These are phyloP conservation scores for Imleria badia DNA, from an alignment of 768 basidiomycete species.

Conservation along the genomic window DNA sequence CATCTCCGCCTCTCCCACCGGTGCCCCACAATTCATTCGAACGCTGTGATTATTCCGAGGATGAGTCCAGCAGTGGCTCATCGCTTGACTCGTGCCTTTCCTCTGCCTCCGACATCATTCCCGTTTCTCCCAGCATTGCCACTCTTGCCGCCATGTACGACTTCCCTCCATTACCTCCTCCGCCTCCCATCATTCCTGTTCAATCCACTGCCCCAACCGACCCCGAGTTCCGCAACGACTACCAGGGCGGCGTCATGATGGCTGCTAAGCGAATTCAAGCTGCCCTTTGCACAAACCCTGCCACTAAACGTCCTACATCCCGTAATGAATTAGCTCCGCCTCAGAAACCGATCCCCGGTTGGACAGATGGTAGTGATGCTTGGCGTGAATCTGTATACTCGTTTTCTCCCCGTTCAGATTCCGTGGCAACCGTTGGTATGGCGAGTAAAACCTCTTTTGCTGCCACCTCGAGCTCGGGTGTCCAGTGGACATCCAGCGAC, in stretches of 20 bases:
- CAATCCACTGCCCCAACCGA: slow-evolving; percentile 24
- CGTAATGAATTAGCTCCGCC: slow-evolving; percentile 36
- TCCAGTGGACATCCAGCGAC: slow-evolving; percentile 48
- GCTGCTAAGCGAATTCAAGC: slow-evolving; percentile 55
- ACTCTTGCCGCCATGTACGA: slow-evolving; percentile 41
- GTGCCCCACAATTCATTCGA: slow-evolving; percentile 42
- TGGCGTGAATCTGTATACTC: slow-evolving; percentile 69
- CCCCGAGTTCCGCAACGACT: slow-evolving; percentile 39
- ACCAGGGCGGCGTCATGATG: slow-evolving; percentile 68
- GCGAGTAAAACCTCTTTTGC: slow-evolving; percentile 41
- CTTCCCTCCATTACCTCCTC: slow-evolving; percentile 55
- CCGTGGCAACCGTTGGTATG: slow-evolving; percentile 31
- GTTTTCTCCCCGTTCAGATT: slow-evolving; percentile 42
- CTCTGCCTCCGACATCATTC: slow-evolving; percentile 22
- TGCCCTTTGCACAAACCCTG: slow-evolving; percentile 42
- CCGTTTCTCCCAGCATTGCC: slow-evolving; percentile 34
- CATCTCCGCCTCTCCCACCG: slow-evolving; percentile 40
- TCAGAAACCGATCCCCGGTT: slow-evolving; percentile 54
- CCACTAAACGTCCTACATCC: slow-evolving; percentile 35
- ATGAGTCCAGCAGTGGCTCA: slow-evolving; percentile 42
- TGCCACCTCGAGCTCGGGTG: slow-evolving; percentile 51
- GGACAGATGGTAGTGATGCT: slow-evolving; percentile 64
- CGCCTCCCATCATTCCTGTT: slow-evolving; percentile 40
- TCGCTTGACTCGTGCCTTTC: slow-evolving; percentile 37
- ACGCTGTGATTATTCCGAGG: slow-evolving; percentile 36